Evolutionary conservation across 805 yeast species (phyloP).

Genomic region (Candida quercuum): DNA sequence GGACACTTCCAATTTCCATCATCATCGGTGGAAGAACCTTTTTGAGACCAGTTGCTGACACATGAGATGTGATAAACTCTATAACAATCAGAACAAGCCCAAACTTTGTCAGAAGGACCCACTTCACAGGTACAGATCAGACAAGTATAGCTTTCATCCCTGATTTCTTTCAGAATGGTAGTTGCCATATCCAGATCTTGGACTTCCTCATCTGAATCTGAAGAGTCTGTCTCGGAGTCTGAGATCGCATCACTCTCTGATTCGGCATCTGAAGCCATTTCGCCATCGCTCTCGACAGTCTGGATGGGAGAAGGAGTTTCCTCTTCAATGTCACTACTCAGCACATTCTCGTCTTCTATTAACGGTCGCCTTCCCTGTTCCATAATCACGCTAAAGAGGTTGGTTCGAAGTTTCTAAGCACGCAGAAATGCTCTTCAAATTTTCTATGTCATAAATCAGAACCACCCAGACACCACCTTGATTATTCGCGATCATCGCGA

Average conservation of each 20-base stretch:
- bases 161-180: constrained; percentile 49
- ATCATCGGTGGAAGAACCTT: constrained; percentile 62
- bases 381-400: no score
- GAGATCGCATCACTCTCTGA: not conserved
- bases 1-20: constrained; percentile 82
- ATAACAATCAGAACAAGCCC: constrained; percentile 76
- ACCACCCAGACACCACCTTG: not conserved
- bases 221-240: constrained; percentile 5
- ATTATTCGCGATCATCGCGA: no score
- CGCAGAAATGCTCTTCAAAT: no score
- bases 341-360: no score
- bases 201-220: constrained; percentile 9
- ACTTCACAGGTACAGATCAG: constrained; percentile 85
- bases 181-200: constrained; percentile 25
- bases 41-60: constrained; percentile 78
- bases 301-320: no score
- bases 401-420: no score
- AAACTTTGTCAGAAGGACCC: constrained; percentile 57
- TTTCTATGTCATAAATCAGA: no score
- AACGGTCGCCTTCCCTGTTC: no score
- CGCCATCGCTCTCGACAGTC: no score
- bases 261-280: no score
- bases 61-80: constrained; percentile 85
- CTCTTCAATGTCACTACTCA: no score
- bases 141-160: constrained; percentile 71